These are phyloP conservation scores for Cystofilobasidium capitatum DNA, from an alignment of 768 basidiomycete genomes.

Conservation along the genomic window DNA sequence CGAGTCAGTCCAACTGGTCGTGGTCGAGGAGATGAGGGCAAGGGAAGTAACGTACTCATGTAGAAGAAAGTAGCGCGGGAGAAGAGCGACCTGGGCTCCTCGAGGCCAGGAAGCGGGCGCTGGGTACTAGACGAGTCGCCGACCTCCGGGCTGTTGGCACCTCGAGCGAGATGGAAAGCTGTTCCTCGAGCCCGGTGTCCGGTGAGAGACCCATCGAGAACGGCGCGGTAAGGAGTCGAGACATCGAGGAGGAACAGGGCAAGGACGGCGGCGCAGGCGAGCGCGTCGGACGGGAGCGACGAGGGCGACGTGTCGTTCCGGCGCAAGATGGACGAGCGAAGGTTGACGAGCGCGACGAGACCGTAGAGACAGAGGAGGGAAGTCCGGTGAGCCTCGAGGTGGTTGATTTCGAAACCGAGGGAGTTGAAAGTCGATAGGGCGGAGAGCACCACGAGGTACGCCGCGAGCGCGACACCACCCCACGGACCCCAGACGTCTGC, in stretches of 20 bases:
- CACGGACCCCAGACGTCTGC: background rate
- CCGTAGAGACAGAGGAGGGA: slow-evolving; percentile 27
- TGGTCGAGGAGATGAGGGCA: slow-evolving; percentile 21
- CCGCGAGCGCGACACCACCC: slow-evolving; percentile 26
- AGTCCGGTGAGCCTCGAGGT: slow-evolving; percentile 29
- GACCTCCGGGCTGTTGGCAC: background rate
- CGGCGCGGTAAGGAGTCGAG: slow-evolving; percentile 17
- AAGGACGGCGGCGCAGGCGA: slow-evolving; percentile 20
- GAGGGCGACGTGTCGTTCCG: no score
- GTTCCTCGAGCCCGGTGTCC: slow-evolving; percentile 15
- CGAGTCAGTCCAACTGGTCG: background rate
- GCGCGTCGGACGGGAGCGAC: slow-evolving; percentile 12
- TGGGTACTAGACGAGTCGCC: background rate
- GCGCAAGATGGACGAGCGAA: slow-evolving; percentile 29
- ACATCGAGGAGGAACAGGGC: slow-evolving; percentile 30
- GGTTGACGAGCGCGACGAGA: slow-evolving; percentile 31
- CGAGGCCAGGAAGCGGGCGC: background rate
- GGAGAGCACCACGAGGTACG: slow-evolving; percentile 17
- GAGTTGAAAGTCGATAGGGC: slow-evolving; percentile 17
- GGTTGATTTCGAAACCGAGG: slow-evolving; percentile 11
- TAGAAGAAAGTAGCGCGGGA: slow-evolving; percentile 30
- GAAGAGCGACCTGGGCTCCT: slow-evolving; percentile 29
- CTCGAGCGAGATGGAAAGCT: slow-evolving; percentile 16
- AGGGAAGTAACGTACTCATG: slow-evolving; percentile 26
- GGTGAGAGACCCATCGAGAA: slow-evolving; percentile 11